Base-by-base conservation (phyloP, 805 yeast species). In the Lipomyces japonicus region DNA sequence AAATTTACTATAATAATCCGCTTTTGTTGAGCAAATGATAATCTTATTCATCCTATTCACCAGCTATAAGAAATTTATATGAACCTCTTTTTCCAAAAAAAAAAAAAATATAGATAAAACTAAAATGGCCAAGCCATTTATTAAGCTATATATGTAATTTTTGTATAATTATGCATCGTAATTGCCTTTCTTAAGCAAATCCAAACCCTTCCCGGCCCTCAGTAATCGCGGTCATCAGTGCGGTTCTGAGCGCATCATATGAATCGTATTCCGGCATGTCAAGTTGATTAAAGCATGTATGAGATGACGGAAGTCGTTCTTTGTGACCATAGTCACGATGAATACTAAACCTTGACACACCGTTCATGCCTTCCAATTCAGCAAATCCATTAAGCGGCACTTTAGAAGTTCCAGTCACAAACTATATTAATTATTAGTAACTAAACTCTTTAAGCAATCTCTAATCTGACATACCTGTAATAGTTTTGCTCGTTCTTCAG, bases 121-220 rank as follows among this genome's bases (percentile, higher is more conserved):
- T n/a, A n/a, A n/a, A n/a, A n/a, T n/a, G n/a, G n/a, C n/a, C n/a
- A n/a, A n/a, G n/a, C n/a, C n/a, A n/a, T n/a, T n/a, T n/a, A n/a
- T n/a, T n/a, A n/a, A n/a, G n/a, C n/a, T n/a, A n/a, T n/a, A n/a
- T n/a, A n/a, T n/a, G n/a, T n/a, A n/a, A n/a, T n/a, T n/a, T n/a
- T n/a, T n/a, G n/a, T n/a, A n/a, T n/a, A n/a, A n/a, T n/a, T n/a
- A n/a, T n/a, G n/a, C n/a, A n/a, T n/a, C n/a, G n/a, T n/a, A n/a
- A n/a, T n/a, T n/a, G n/a, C n/a, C n/a, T n/a, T n/a, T n/a, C n/a
- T n/a, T 61, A 78, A 12, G 91, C 95, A 65, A 89, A 76, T 10
- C 97, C 97, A 71, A 93, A 93, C 2, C 97, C 97, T 72, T 87
- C 96, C 62, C 86, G 84, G 18, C 97, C 97, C 68, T 93, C 98